A percentile compares a stretch with the other conserved stretches of the same genome.
phyloP scores from a whole-genome alignment of 140 eudicot species.

The Anethum foeniculum region DNA sequence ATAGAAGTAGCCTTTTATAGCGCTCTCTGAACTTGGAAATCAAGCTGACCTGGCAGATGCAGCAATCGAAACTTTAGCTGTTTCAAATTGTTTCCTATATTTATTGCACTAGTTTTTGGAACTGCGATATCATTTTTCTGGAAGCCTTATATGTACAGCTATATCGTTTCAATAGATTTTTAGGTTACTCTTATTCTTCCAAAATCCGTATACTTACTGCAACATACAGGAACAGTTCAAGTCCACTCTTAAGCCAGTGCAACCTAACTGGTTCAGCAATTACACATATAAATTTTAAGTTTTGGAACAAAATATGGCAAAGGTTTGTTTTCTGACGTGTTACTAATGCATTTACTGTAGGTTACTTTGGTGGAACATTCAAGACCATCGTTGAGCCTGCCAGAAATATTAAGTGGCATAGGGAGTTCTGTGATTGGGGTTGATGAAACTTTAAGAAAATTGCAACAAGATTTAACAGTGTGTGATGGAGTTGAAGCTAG shows the following conservation, averaged over 20 bases:
- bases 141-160: not conserved
- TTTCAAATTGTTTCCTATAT: not conserved
- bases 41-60: not conserved
- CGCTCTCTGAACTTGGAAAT: not conserved
- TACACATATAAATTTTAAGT: not conserved
- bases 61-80: not conserved
- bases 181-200: not conserved
- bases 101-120: not conserved
- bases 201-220: not conserved
- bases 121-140: not conserved
- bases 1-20: not conserved
- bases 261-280: not conserved
- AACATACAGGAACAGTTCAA: not conserved
- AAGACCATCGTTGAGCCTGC: conserved; percentile 54
- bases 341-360: conserved; percentile 19
- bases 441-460: conserved; percentile 42
- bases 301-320: not conserved
- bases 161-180: too few relatives aligned
- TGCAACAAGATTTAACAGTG: conserved; percentile 37
- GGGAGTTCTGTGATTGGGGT: conserved; percentile 53
- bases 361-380: conserved; percentile 69
- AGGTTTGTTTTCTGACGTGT: not conserved
- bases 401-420: conserved; percentile 46
- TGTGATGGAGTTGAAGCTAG: conserved; percentile 72
- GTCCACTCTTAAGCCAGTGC: not conserved